Evolutionary conservation across 306 rosid genomes (phyloP).

Genomic region (Psophocarpus tetragonolobus): DNA sequence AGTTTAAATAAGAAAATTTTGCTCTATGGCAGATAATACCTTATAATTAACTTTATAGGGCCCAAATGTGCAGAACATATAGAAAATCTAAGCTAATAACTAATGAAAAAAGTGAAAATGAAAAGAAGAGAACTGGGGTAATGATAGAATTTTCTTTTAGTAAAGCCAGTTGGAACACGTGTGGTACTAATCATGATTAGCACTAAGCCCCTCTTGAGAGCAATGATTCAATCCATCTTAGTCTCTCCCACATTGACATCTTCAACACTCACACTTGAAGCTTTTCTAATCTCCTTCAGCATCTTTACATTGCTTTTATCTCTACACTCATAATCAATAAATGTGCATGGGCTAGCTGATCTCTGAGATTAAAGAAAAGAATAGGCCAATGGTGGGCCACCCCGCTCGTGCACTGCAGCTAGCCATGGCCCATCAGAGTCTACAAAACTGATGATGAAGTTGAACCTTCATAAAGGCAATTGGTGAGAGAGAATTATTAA

Average conservation of each 20-base stretch:
- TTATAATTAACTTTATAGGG: constrained; percentile 20
- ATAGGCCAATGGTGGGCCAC: constrained; percentile 52
- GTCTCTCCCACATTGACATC: constrained; percentile 48
- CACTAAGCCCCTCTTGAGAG: constrained; percentile 60
- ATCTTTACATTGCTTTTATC: not conserved
- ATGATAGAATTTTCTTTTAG: constrained; percentile 29
- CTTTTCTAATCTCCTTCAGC: constrained; percentile 15
- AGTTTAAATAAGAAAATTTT: not conserved
- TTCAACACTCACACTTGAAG: constrained; percentile 29
- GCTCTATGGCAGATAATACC: not conserved
- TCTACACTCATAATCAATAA: constrained; percentile 37
- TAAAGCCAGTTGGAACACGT: constrained; percentile 86
- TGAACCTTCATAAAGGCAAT: constrained; percentile 37
- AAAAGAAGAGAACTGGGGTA: constrained; percentile 22
- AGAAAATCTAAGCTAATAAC: constrained; percentile 29
- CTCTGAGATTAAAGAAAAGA: constrained; percentile 31
- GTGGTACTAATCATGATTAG: constrained; percentile 88
- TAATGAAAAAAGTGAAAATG: constrained; percentile 22
- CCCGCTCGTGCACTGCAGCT: constrained; percentile 84
- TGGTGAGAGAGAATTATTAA: constrained; percentile 37
- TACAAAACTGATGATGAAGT: constrained; percentile 40
- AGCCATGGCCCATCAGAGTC: constrained; percentile 52
- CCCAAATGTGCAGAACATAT: not conserved
- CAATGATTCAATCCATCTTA: constrained; percentile 71
- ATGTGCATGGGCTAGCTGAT: constrained; percentile 37